Percentiles rank a stretch among this genome's conserved stretches.
phyloP scores from a whole-genome alignment of 345 rosid species.

The Syzygium grande region DNA sequence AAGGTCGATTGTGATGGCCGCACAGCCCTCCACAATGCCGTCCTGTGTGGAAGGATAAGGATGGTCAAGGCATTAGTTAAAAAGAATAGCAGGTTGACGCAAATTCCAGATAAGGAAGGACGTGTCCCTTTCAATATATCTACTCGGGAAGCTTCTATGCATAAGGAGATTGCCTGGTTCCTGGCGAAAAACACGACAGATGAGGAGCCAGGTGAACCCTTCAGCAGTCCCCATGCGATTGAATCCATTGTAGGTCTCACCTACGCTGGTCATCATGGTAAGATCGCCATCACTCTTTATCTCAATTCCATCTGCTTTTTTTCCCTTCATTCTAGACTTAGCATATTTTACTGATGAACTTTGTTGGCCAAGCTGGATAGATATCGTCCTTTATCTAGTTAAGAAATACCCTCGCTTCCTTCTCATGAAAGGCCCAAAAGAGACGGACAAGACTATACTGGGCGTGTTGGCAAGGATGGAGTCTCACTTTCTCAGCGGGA shows the following conservation, averaged over 20 bases:
- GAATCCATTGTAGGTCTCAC: not conserved
- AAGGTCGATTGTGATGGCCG: not conserved
- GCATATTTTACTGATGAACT: not conserved
- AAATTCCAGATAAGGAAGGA: not conserved
- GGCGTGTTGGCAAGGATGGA: not conserved
- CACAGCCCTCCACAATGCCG: not conserved
- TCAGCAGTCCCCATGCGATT: not conserved
- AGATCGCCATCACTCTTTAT: not conserved
- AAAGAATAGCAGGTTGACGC: not conserved
- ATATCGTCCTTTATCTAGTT: not conserved
- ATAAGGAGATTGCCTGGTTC: not conserved
- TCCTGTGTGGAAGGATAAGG: not conserved
- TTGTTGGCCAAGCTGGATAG: not conserved
- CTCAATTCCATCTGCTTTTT: not conserved
- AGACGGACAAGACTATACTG: not conserved
- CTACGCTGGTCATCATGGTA: not conserved
- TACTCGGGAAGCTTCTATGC: not conserved
- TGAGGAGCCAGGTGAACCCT: not conserved
- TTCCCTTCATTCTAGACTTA: not conserved
- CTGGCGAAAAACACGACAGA: not conserved
- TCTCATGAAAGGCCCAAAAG: not conserved
- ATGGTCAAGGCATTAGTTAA: not conserved
- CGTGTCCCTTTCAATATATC: not conserved
- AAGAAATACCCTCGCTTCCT: fast-evolving
- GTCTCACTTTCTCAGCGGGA: not conserved